Percentiles rank a stretch among this genome's conserved stretches.
Conservation (phyloP, 1,284 basidiomycete genomes). For the Meripilus lineatus region DNA sequence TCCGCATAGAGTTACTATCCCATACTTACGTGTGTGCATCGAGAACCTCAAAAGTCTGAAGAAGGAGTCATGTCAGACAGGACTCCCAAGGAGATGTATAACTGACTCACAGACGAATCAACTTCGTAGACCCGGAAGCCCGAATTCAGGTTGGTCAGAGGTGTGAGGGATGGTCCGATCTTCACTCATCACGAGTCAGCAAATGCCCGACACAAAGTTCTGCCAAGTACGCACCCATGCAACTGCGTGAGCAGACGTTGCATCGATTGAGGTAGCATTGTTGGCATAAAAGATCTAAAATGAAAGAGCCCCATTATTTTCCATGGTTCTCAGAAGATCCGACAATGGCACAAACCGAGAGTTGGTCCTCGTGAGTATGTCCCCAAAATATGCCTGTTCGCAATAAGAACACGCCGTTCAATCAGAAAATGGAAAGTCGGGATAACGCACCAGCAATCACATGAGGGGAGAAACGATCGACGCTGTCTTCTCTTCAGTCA, state of each 20-base stretch:
- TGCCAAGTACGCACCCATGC: conserved; percentile 41
- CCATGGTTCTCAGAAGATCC: neutral
- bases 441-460: conserved; percentile 65
- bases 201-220: neutral
- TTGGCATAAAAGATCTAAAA: conserved; percentile 69
- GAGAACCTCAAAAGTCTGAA: conserved; percentile 66
- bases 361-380: conserved; percentile 79
- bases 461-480: conserved; percentile 73
- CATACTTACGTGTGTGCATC: conserved; percentile 65
- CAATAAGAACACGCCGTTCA: neutral
- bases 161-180: conserved; percentile 71
- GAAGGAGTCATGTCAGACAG: conserved; percentile 1
- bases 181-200: conserved; percentile 12
- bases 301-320: neutral
- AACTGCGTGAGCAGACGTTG: conserved; percentile 49
- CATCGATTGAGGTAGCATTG: conserved; percentile 60
- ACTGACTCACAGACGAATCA: conserved; percentile 64
- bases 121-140: conserved; percentile 80
- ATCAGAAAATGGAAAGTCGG: conserved; percentile 6
- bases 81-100: conserved; percentile 9
- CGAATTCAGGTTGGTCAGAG: conserved; percentile 71
- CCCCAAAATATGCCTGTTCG: conserved; percentile 69
- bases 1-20: neutral
- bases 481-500: conserved; percentile 39
- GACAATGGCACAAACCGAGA: conserved; percentile 42